Evolutionary conservation across 306 rosid species (phyloP), one percentile per base, ranked within the genome.

Genomic region (Geum urbanum): DNA sequence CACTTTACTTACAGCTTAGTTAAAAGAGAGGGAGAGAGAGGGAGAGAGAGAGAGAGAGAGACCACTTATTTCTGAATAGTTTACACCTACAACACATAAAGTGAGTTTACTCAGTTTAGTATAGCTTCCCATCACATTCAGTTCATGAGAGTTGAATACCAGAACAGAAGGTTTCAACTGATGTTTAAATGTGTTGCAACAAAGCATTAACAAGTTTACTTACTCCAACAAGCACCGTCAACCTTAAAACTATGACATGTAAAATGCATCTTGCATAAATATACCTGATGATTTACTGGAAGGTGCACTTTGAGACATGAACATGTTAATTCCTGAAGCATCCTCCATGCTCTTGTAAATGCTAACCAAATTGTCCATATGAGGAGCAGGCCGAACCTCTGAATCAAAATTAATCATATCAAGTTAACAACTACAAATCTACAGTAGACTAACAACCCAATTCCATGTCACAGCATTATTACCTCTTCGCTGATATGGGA

Each of bases 341-440:
- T 71, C 72, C 81, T 91, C 99, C 99, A 94, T 32, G 37, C 74
- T 94, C 72, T 80, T 91, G 88, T 94, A 94, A 74, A 94, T 86
- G 61, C 77, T 71, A n/a, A 94, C 99, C 85, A 94, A 80, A 70
- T 69, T 94, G 71, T 91, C 96, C 87, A 91, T 91, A 67, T 91
- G 97, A 58, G 92, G 97, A 78, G 88, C 95, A 57, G 95, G 91
- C 1, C 96, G 92, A 83, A 94, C 76, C 91, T 91, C 99, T 91
- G 64, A 63, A 63, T 8, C 10, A 69, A 48, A 57, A 19, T 22
- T 2, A 41, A 20, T 4, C 41, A 40, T 41, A 27, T 53, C n/a
- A 43, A 41, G 24, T 32, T 16, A 41, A 71, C 19, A 37, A 47
- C 20, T 22, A 44, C 13, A 48, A 10, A 24, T 53, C 37, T 3